phyloP scores from a whole-genome alignment of 1,139 yeast species.

The Taphrina wiesneri region DNA sequence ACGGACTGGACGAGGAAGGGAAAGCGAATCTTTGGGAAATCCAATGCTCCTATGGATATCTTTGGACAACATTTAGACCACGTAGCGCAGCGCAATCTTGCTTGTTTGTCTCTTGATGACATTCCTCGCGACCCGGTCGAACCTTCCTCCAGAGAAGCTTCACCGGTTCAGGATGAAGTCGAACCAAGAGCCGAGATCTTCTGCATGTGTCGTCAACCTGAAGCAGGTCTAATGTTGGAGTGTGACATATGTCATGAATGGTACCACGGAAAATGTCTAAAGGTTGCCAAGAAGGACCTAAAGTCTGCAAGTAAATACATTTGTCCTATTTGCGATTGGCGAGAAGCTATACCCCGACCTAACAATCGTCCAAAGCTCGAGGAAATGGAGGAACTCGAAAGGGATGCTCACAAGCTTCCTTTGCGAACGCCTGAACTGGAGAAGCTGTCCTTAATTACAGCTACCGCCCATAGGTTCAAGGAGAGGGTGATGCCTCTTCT shows the following conservation, averaged over 20 bases:
- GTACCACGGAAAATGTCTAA: slow-evolving; percentile 67
- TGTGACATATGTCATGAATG: slow-evolving; percentile 79
- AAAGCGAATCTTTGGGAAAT: slow-evolving; percentile 48
- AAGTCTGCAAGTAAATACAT: slow-evolving; percentile 52
- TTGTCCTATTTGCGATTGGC: slow-evolving; percentile 68
- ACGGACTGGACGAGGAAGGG: slow-evolving; percentile 55
- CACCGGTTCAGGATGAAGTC: slow-evolving; percentile 39
- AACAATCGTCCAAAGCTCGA: slow-evolving; percentile 46
- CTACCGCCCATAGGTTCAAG: slow-evolving; percentile 50
- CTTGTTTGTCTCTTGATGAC: slow-evolving; percentile 52
- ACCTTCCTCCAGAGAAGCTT: slow-evolving; percentile 38
- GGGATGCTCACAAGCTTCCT: slow-evolving; percentile 41
- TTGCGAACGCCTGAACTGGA: slow-evolving; percentile 43
- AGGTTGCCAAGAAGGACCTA: slow-evolving; percentile 44
- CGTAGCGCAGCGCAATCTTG: slow-evolving; percentile 47
- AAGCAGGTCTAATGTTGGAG: slow-evolving; percentile 71
- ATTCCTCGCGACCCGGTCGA: slow-evolving; percentile 37
- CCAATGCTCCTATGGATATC: slow-evolving; percentile 46
- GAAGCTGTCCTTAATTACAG: slow-evolving; percentile 47
- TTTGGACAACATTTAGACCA: slow-evolving; percentile 45
- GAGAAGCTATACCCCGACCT: slow-evolving; percentile 46
- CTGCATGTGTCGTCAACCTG: slow-evolving; percentile 71
- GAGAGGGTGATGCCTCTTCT: slow-evolving; percentile 44
- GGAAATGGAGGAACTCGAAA: slow-evolving; percentile 45
- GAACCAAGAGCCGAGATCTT: slow-evolving; percentile 48